phyloP scores from a whole-genome alignment of 257 asterid species.

The Vinca minor region DNA sequence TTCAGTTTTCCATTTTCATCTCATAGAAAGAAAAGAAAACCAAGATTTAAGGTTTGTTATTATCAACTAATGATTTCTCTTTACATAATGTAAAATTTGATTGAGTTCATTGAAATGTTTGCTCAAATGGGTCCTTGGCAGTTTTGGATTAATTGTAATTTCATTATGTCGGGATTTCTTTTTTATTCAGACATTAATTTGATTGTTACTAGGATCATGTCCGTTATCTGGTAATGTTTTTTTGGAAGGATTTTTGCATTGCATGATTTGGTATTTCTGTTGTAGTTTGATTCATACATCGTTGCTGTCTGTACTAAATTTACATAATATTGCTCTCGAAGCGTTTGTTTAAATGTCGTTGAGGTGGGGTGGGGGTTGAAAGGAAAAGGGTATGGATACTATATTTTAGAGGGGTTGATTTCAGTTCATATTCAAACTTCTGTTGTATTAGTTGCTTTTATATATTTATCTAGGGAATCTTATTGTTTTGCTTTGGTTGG shows the following conservation, averaged over 20 bases:
- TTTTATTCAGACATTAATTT: not conserved
- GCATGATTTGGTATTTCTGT: not conserved
- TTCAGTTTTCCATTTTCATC: not conserved
- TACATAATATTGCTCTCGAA: no score
- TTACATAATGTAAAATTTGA: not conserved
- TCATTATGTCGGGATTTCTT: not conserved
- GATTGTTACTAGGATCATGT: not conserved
- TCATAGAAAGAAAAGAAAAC: not conserved
- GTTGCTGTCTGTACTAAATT: no score
- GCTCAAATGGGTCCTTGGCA: not conserved
- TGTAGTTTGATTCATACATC: no score
- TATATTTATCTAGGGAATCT: no score
- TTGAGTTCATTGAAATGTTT: not conserved
- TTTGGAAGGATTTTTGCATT: no score
- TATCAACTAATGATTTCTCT: no score
- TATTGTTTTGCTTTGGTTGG: not conserved
- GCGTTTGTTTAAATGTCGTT: no score
- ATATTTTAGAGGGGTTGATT: no score
- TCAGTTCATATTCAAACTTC: no score
- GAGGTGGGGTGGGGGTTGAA: no score
- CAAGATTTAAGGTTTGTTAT: not conserved
- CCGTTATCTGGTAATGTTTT: not conserved
- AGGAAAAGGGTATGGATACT: no score
- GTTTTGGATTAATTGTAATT: not conserved
- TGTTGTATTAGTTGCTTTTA: no score